Evolutionary conservation across 768 basidiomycete species (phyloP), one percentile per base, ranked within the genome.

Genomic region (Pholiota conissans): DNA sequence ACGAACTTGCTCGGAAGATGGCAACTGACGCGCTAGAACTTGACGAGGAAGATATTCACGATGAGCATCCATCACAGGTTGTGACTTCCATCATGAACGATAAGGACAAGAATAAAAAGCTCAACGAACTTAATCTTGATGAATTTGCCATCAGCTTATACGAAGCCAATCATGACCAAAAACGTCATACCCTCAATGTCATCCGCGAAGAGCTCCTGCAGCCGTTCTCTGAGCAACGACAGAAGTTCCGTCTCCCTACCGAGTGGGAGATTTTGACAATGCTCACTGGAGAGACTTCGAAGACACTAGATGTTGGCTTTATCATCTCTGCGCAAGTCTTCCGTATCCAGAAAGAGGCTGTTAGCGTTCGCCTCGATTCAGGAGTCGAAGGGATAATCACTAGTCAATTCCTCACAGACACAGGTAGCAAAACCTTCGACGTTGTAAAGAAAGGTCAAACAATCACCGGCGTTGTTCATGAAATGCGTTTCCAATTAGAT

Each of bases 1-100:
- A 98, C 68, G 95, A 98, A 63, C 81, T 98, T 35, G 96, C 97
- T 3, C 87, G 93, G 32, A 98, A 98, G 78, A 97, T 99, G 95
- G 96, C 96, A 34, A 91, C 93, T 18, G 95, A 98, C 72, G 94
- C 96, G 4, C 82, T 98, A 13, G 97, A 98, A 67, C 81, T 93
- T n/a, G 97, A 99, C 63, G 95, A 96, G 66, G 97, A 98, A 71
- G 97, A 99, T 74, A 81, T 94, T 30, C 91, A 91, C 55, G 92
- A 93, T 62, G 86, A 91, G 65, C 91, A 96, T 69, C 91, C 95
- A 26, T 98, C 97, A 1, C 86, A 90, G 63, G 89, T 92, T 7
- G 93, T 99, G 45, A 82, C 84, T 13, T 74, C 87, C 46, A 88
- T 99, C 69, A 93, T 97, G 87, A 79, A 84, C 39, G 93, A 96